Base-by-base conservation (phyloP, 441 rosid genomes). In the Sinapis alba region DNA sequence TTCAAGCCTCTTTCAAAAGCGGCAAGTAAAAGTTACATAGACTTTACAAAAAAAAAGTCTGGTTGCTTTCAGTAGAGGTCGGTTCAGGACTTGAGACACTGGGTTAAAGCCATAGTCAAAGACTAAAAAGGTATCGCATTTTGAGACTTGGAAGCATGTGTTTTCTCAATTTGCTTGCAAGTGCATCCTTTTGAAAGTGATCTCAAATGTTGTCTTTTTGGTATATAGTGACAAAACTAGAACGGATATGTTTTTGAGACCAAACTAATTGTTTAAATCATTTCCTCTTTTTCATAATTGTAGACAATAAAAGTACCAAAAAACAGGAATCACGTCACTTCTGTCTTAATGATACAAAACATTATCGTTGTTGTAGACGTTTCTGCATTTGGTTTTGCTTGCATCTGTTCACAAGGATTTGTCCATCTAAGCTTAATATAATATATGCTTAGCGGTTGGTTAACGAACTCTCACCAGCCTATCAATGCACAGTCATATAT, bases 141-240 rank as follows among this genome's bases (percentile, higher is more conserved):
- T 45, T 41, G 18, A 57, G 68, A 71, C 68, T 77, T 71, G 80
- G 47, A 64, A 77, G 75, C 75, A 77, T 71, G 62, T 26, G 62
- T 77, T 76, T 76, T 76, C 72, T 64, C 62, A 71, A 64, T 70
- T 23, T 76, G 80, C 75, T 70, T 76, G 56, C 76, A 77, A 71
- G 62, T 71, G 71, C 66, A 56, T 59, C 32, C 76, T 76, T 62
- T 54, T 62, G n/a, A 20, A 20, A 51, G 58, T 19, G 63, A 6
- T 61, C 62, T 61, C 56, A 61, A 68, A 68, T 66, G 57, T 36
- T 62, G 13, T 43, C 57, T 41, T 24, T 63, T 56, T 18, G 74
- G 75, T 76, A 76, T 62, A 62, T 76, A 62, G 53, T 62, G 65
- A 54, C 65, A 62, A 36, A 36, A 23, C 56, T 61, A 60, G 68